phyloP scores from a whole-genome alignment of 805 yeast species.

The Groenewaldozyma salmanticensis region DNA sequence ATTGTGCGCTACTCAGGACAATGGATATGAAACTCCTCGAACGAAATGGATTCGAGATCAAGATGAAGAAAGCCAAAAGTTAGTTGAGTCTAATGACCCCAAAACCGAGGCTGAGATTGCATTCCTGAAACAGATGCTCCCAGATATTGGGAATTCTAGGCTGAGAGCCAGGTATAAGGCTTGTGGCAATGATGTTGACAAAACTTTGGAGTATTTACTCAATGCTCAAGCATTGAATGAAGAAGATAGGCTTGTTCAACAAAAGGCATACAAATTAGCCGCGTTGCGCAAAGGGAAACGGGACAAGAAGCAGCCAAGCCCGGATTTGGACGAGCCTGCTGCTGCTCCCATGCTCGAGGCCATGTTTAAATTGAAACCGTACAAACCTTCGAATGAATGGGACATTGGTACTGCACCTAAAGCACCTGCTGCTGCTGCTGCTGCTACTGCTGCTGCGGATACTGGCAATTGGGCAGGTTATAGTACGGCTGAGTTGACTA shows the following conservation, averaged over 20 bases:
- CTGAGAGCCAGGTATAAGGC: background rate
- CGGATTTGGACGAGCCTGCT: background rate
- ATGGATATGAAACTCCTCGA: no score
- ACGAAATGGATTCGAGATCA: no score
- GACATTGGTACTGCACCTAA: background rate
- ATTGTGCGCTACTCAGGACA: no score
- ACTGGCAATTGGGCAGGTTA: background rate
- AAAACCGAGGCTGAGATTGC: background rate
- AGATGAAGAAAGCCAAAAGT: no score
- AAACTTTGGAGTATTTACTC: background rate
- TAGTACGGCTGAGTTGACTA: background rate
- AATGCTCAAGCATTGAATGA: background rate
- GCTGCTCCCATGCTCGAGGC: constrained; percentile 4
- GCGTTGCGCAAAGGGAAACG: background rate
- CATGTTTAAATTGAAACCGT: no score
- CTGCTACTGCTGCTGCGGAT: background rate
- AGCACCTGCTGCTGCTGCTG: background rate
- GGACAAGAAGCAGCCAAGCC: background rate
- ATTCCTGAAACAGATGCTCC: background rate
- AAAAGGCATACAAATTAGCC: background rate
- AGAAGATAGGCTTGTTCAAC: background rate
- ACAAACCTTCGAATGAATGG: background rate
- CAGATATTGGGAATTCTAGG: background rate
- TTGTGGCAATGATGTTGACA: background rate
- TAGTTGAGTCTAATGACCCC: background rate